These are phyloP conservation scores for Heritiera fomes DNA, from an alignment of 345 rosid genomes.

Conservation along the genomic window DNA sequence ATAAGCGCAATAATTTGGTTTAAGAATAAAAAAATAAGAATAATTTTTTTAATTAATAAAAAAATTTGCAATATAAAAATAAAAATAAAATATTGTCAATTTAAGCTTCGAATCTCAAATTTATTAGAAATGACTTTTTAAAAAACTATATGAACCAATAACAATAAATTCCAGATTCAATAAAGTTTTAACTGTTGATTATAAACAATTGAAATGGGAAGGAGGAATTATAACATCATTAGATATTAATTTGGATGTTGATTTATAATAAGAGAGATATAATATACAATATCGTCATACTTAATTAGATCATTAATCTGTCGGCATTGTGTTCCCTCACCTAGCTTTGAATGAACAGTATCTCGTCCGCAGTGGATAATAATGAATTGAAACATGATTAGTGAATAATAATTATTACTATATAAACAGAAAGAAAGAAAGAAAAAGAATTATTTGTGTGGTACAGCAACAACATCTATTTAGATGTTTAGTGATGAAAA, in stretches of 20 bases:
- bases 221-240: background rate
- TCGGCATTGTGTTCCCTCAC: slow-evolving; percentile 1
- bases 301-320: background rate
- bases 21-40: too few relatives aligned
- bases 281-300: background rate
- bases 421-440: background rate
- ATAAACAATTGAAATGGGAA: too few relatives aligned
- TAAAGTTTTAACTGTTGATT: too few relatives aligned
- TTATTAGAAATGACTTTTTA: too few relatives aligned
- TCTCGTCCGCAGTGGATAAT: background rate
- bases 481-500: background rate
- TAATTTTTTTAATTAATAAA: too few relatives aligned
- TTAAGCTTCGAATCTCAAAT: too few relatives aligned
- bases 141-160: too few relatives aligned
- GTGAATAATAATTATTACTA: background rate
- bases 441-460: background rate
- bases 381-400: background rate
- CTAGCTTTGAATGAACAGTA: background rate
- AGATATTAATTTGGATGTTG: background rate
- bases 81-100: too few relatives aligned
- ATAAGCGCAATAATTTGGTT: too few relatives aligned
- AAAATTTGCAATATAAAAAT: too few relatives aligned
- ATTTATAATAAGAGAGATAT: background rate
- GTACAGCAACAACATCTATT: background rate
- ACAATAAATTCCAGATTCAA: too few relatives aligned